phyloP scores from a whole-genome alignment of 139 green algal species.

The Chlamydomonas incerta region DNA sequence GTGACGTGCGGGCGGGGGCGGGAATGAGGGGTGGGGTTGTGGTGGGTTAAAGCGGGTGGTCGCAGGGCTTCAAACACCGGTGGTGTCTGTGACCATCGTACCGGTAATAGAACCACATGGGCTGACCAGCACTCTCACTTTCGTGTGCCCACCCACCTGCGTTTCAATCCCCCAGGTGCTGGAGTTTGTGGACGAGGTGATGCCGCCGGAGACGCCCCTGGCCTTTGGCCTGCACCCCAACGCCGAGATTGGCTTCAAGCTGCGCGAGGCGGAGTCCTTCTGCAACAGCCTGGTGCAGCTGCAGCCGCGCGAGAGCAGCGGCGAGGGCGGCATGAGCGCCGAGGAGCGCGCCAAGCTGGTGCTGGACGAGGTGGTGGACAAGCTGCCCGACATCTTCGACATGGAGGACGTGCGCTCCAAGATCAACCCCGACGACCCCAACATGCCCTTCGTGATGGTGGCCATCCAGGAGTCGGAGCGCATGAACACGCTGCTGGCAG shows the following conservation, averaged over 20 bases:
- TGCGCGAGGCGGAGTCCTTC: constrained; percentile 87
- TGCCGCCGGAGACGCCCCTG: constrained; percentile 85
- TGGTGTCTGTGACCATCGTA: too few species aligned
- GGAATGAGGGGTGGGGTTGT: too few species aligned
- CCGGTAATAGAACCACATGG: too few species aligned
- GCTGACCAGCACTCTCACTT: too few species aligned
- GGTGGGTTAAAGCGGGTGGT: too few species aligned
- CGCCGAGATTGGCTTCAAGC: constrained; percentile 93
- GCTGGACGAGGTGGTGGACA: constrained; percentile 87
- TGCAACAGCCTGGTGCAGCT: constrained; percentile 79
- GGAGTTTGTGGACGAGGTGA: constrained; percentile 85
- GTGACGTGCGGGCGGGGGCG: too few species aligned
- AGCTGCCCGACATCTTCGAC: constrained; percentile 85
- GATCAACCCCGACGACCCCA: constrained; percentile 86
- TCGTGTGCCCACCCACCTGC: too few species aligned
- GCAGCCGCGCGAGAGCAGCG: constrained; percentile 77
- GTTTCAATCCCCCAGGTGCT: constrained; percentile 60
- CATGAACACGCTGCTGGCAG: constrained; percentile 88
- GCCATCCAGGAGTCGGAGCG: constrained; percentile 92
- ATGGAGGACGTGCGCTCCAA: constrained; percentile 88
- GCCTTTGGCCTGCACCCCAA: constrained; percentile 94
- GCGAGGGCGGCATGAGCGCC: constrained; percentile 71
- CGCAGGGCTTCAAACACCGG: too few species aligned
- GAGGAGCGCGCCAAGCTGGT: constrained; percentile 91
- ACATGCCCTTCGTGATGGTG: constrained; percentile 91